Conservation (phyloP, 306 rosid genomes). For the cucumber (Cucumis sativus) region Cucumber_9930_V3 NC_026657.2:11484001-11484500, state of each 20-base stretch:
- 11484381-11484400: conserved; percentile 58
- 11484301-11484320: neutral
- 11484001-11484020: no score
- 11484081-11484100: no score
- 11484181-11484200: neutral
- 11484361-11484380: conserved; percentile 19
- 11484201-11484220: neutral
- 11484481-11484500: conserved; percentile 83
- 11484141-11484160: neutral
- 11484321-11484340: neutral
- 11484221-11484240: neutral
- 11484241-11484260: neutral
- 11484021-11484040: no score
- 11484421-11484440: conserved; percentile 77
- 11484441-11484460: conserved; percentile 88
- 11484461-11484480: conserved; percentile 43
- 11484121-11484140: neutral
- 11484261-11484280: neutral
- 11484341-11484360: neutral
- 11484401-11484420: conserved; percentile 54
- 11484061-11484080: no score
- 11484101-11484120: no score
- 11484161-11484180: neutral
- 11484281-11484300: neutral
- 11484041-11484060: no score